These are phyloP conservation scores for Xylaria telfairii DNA, from an alignment of 495 filamentous ascomycete species.

Conservation along the genomic window DNA sequence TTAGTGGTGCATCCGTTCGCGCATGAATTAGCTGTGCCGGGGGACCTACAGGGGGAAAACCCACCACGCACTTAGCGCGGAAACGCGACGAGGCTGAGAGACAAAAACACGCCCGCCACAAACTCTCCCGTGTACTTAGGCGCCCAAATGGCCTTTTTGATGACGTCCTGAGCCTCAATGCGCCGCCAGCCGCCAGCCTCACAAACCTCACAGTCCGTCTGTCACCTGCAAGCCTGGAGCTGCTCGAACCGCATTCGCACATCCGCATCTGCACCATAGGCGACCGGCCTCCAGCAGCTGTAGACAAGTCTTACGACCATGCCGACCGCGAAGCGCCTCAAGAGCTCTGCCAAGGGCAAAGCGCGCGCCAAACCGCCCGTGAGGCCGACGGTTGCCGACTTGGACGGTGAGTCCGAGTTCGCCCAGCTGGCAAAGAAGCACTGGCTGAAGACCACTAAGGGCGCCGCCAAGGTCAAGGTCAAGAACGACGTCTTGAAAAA, in stretches of 20 bases:
- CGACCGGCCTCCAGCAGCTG: background rate
- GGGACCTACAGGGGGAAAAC: background rate
- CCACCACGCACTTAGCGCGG: constrained; percentile 7
- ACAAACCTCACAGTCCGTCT: background rate
- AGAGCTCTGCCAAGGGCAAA: constrained; percentile 48
- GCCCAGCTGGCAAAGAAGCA: constrained; percentile 80
- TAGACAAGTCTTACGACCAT: constrained; percentile 36
- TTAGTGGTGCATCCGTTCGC: background rate
- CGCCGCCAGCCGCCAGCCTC: constrained; percentile 8
- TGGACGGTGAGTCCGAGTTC: constrained; percentile 81
- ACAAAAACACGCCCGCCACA: constrained; percentile 15
- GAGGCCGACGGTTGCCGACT: constrained; percentile 49
- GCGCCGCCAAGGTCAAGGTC: constrained; percentile 65
- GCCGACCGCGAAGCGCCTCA: constrained; percentile 57
- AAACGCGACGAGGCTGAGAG: constrained; percentile 37
- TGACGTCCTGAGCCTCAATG: constrained; percentile 21
- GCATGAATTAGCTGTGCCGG: background rate
- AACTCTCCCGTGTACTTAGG: constrained; percentile 32
- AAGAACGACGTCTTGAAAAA: constrained; percentile 85
- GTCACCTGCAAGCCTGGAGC: constrained; percentile 2
- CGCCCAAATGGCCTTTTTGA: background rate
- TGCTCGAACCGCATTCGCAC: constrained; percentile 1
- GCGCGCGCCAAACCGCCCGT: constrained; percentile 40
- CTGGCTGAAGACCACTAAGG: constrained; percentile 75
- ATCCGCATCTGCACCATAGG: background rate